These are phyloP conservation scores for Fusarium sp. DNA, from an alignment of 2,329 filamentous ascomycete species.

Conservation along the genomic window DNA sequence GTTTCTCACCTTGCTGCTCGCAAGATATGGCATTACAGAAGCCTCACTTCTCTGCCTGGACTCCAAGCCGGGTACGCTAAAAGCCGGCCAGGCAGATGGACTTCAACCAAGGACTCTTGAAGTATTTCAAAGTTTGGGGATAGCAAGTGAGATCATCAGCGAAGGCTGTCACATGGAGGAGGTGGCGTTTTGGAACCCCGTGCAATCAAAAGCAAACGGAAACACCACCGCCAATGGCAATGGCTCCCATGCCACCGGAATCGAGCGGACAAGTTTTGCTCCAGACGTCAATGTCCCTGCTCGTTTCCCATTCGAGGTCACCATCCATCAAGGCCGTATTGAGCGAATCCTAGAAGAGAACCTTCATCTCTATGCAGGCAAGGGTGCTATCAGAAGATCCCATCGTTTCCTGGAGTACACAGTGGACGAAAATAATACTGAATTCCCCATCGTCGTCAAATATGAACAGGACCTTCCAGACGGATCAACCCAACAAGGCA, in stretches of 20 bases:
- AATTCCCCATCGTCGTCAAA: background rate
- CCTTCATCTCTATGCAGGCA: background rate
- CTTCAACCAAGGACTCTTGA: slow-evolving; percentile 14
- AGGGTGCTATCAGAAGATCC: background rate
- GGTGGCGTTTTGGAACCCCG: slow-evolving; percentile 17
- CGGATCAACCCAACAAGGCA: background rate
- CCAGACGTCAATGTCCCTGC: slow-evolving; percentile 11
- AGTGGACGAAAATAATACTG: background rate
- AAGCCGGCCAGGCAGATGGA: slow-evolving; percentile 16
- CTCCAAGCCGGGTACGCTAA: slow-evolving; percentile 5
- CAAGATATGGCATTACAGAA: slow-evolving; percentile 5
- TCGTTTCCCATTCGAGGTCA: slow-evolving; percentile 4
- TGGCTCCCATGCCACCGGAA: background rate
- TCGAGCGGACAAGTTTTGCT: slow-evolving; percentile 8
- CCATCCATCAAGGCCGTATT: slow-evolving; percentile 15
- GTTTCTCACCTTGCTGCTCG: background rate
- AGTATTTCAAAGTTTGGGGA: slow-evolving; percentile 11
- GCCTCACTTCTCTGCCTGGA: slow-evolving; percentile 1
- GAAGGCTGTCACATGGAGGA: slow-evolving; percentile 24
- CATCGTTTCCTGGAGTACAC: slow-evolving; percentile 11
- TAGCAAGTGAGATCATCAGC: slow-evolving; percentile 8
- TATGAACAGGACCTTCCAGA: background rate
- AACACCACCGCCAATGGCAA: background rate
- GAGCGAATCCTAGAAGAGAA: slow-evolving; percentile 18
- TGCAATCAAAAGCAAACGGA: background rate